phyloP scores from a whole-genome alignment of 805 yeast species.

The Saturnispora ahearnii region DNA sequence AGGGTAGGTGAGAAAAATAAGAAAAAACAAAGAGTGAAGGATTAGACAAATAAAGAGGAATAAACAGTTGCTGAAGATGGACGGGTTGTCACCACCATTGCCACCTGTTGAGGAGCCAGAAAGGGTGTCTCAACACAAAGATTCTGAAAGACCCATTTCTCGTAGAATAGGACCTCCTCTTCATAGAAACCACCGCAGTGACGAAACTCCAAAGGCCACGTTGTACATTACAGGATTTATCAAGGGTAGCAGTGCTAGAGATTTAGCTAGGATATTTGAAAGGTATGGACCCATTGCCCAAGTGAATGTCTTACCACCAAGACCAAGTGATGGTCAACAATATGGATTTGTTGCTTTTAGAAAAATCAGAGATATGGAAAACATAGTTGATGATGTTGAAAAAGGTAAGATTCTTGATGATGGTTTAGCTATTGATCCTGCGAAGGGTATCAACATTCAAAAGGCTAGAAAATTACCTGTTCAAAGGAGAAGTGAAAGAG shows the following conservation, averaged over 20 bases:
- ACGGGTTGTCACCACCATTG: too few relatives aligned
- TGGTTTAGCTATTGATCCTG: conserved; percentile 33
- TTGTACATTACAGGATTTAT: conserved; percentile 34
- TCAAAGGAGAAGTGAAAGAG: conserved; percentile 8
- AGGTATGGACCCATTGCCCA: conserved; percentile 50
- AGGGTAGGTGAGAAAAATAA: too few relatives aligned
- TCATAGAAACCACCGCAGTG: background rate
- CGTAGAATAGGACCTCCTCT: background rate
- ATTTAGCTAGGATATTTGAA: conserved; percentile 52
- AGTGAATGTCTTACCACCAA: conserved; percentile 56
- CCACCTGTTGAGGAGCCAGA: background rate
- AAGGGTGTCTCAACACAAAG: background rate
- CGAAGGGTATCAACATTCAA: conserved; percentile 39
- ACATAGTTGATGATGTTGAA: conserved; percentile 38
- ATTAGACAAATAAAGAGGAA: too few relatives aligned
- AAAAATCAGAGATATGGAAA: conserved; percentile 43
- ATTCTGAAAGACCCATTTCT: background rate
- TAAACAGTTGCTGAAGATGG: too few relatives aligned
- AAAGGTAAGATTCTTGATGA: conserved; percentile 21
- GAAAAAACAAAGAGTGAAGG: too few relatives aligned
- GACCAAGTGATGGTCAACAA: conserved; percentile 48
- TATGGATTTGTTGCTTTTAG: conserved; percentile 57
- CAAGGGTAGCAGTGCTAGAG: conserved; percentile 45
- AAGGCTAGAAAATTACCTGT: conserved; percentile 50
- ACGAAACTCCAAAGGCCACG: conserved; percentile 17